These are phyloP conservation scores for Raphanus raphanistrum DNA, from an alignment of 345 rosid species.

Conservation along the genomic window DNA sequence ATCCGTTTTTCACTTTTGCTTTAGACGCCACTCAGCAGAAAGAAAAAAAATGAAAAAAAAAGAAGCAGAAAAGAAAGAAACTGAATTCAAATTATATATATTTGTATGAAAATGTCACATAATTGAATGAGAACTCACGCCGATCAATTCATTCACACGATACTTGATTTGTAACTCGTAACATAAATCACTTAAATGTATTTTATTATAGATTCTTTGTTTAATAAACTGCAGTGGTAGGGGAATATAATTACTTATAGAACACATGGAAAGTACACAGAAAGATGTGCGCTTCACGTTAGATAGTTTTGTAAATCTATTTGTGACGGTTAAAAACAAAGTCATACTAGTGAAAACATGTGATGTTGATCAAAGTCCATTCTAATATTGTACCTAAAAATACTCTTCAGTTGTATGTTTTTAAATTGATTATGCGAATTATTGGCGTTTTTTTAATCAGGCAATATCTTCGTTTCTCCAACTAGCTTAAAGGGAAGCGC, in stretches of 20 bases:
- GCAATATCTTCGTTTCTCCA: neutral
- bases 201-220: neutral
- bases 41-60: neutral
- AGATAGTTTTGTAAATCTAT: neutral
- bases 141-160: neutral
- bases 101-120: neutral
- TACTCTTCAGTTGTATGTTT: neutral
- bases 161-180: neutral
- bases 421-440: neutral
- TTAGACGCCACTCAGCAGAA: slow-evolving; percentile 18
- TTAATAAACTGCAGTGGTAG: neutral
- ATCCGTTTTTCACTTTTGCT: slow-evolving; percentile 9
- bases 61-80: slow-evolving; percentile 3
- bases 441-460: neutral
- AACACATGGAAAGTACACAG: neutral
- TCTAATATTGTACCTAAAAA: neutral
- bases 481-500: neutral
- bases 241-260: neutral
- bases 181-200: neutral
- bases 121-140: neutral
- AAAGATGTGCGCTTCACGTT: neutral
- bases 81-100: neutral
- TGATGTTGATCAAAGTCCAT: neutral
- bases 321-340: neutral
- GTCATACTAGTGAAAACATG: neutral